Evolutionary conservation across 306 rosid species (phyloP).

Genomic region (Begonia loranthoides): DNA sequence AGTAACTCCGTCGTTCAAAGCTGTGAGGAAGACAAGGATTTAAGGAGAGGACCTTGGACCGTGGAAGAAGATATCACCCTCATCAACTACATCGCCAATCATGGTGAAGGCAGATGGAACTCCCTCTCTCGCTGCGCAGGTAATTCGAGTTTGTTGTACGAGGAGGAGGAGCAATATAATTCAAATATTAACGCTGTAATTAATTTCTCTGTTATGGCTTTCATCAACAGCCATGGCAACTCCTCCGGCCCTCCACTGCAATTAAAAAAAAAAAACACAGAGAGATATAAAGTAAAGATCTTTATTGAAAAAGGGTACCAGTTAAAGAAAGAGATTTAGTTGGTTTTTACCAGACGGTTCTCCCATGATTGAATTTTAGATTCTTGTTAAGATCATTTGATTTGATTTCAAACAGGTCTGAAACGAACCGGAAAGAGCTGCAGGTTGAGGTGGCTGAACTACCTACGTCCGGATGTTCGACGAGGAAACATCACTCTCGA

Average conservation of each 20-base stretch:
- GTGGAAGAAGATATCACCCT: constrained; percentile 78
- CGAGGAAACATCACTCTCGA: constrained; percentile 88
- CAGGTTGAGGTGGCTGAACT: constrained; percentile 84
- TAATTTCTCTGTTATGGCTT: no score
- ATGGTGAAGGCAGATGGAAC: constrained; percentile 99
- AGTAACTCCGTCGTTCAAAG: constrained; percentile 6
- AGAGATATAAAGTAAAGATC: no score
- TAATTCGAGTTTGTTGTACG: not conserved
- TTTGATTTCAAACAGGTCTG: constrained; percentile 31
- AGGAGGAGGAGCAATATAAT: no score
- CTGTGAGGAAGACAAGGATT: constrained; percentile 32
- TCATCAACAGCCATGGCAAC: no score
- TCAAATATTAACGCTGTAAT: no score
- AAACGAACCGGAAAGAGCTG: constrained; percentile 92
- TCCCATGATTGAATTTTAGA: no score
- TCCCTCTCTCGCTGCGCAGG: constrained; percentile 78
- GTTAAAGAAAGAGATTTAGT: no score
- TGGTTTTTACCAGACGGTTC: no score
- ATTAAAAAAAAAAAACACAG: no score
- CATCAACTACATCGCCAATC: constrained; percentile 74
- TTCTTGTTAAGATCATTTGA: no score
- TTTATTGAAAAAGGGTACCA: no score
- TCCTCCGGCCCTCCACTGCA: no score
- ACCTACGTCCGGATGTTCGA: constrained; percentile 87
- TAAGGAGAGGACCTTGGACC: constrained; percentile 93